A percentile compares a stretch with the other conserved stretches of the same genome.
These are phyloP conservation scores for Coemansia reversa DNA, from an alignment of 192 early-diverging fungal genomes.

Conservation along the genomic window DNA sequence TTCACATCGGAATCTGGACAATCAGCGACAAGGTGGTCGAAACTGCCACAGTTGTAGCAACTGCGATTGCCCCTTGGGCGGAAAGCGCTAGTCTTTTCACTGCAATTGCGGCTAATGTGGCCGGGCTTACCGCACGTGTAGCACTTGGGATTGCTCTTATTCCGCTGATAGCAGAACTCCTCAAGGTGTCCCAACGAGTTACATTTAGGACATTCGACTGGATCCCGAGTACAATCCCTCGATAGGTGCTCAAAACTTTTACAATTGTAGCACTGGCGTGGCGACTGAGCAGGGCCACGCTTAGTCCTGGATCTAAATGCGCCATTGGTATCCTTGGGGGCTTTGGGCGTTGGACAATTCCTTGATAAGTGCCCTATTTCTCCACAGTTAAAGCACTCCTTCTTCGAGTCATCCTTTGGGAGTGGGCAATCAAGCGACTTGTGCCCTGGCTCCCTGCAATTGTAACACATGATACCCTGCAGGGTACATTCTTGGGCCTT, in stretches of 20 bases:
- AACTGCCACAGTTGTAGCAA: slow-evolving; percentile 47
- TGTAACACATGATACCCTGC: slow-evolving; percentile 41
- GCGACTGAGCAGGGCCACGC: background rate
- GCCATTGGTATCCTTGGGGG: background rate
- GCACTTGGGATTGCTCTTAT: slow-evolving; percentile 1
- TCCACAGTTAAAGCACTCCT: slow-evolving; percentile 57
- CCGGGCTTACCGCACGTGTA: slow-evolving; percentile 20
- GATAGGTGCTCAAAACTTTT: slow-evolving; percentile 47
- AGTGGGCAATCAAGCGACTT: slow-evolving; percentile 39
- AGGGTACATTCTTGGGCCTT: slow-evolving; percentile 18
- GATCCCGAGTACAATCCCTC: slow-evolving; percentile 47
- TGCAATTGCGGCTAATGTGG: slow-evolving; percentile 48
- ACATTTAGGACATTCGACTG: slow-evolving; percentile 54
- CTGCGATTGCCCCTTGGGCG: slow-evolving; percentile 13
- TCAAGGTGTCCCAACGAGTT: slow-evolving; percentile 46
- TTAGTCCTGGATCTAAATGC: background rate
- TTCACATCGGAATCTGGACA: slow-evolving; percentile 15
- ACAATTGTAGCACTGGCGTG: slow-evolving; percentile 46
- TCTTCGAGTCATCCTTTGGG: slow-evolving; percentile 23
- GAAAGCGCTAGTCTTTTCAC: slow-evolving; percentile 2
- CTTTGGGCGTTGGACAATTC: slow-evolving; percentile 31
- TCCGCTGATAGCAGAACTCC: slow-evolving; percentile 33
- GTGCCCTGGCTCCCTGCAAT: slow-evolving; percentile 57
- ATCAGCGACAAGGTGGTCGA: slow-evolving; percentile 48
- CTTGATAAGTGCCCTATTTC: slow-evolving; percentile 51